Evolutionary conservation across 352 stramenopile species (phyloP).

Genomic region (Bremia lactucae): DNA sequence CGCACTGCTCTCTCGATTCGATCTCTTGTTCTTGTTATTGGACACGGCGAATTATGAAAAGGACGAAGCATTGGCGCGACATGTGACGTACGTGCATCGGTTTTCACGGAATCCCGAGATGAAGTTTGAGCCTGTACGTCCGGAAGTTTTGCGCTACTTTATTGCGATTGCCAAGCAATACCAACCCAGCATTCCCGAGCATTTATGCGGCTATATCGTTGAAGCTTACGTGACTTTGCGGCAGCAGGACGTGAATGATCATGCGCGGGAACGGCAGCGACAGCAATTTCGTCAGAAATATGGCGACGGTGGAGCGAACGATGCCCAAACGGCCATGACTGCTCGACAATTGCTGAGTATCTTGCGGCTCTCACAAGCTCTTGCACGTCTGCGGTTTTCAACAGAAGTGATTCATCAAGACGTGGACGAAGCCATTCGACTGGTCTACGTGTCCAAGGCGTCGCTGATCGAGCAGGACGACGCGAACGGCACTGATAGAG

Average conservation of each 20-base stretch:
- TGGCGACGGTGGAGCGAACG: slow-evolving; percentile 41
- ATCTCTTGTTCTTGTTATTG: slow-evolving; percentile 98
- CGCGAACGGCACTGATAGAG: slow-evolving; percentile 18
- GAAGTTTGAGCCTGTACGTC: slow-evolving; percentile 85
- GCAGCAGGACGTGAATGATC: slow-evolving; percentile 84
- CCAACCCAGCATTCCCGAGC: slow-evolving; percentile 77
- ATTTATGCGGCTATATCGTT: slow-evolving; percentile 96
- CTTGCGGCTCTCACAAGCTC: slow-evolving; percentile 92
- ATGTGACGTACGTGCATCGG: slow-evolving; percentile 91
- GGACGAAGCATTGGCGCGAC: slow-evolving; percentile 84
- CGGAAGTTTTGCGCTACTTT: slow-evolving; percentile 87
- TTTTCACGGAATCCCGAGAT: slow-evolving; percentile 84
- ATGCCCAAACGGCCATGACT: slow-evolving; percentile 97
- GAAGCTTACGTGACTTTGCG: slow-evolving; percentile 97
- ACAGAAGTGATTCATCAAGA: slow-evolving; percentile 93
- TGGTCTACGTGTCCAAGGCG: slow-evolving; percentile 96
- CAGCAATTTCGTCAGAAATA: slow-evolving; percentile 27
- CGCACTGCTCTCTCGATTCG: slow-evolving; percentile 98
- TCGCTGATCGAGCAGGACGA: slow-evolving; percentile 88
- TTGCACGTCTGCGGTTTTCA: slow-evolving; percentile 93
- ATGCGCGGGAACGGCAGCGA: slow-evolving; percentile 58
- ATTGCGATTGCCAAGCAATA: slow-evolving; percentile 86
- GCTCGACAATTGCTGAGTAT: slow-evolving; percentile 97
- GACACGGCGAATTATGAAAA: slow-evolving; percentile 91
- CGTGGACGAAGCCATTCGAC: slow-evolving; percentile 94